Evolutionary conservation across 352 stramenopile genomes (phyloP).

Genomic region (Globisporangium sylvaticum): DNA sequence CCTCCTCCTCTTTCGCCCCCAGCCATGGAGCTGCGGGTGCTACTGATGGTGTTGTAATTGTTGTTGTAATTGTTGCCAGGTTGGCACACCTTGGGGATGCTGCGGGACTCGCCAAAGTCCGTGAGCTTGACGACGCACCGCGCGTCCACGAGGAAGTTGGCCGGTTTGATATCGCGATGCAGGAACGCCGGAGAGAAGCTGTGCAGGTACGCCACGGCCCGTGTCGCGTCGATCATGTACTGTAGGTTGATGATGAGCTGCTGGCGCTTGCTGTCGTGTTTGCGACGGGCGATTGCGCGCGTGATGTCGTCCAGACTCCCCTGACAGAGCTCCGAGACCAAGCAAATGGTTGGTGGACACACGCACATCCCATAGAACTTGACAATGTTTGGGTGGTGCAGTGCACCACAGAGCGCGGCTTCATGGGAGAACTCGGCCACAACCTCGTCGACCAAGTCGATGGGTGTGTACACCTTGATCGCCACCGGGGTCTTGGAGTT

Average conservation of each 20-base stretch:
- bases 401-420: conserved; percentile 59
- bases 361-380: conserved; percentile 85
- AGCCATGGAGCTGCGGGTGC: neutral
- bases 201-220: conserved; percentile 67
- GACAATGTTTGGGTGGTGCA: conserved; percentile 79
- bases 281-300: conserved; percentile 21
- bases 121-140: conserved; percentile 57
- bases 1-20: neutral
- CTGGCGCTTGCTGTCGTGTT: conserved; percentile 22
- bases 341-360: conserved; percentile 63
- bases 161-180: conserved; percentile 67
- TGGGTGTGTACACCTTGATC: conserved; percentile 77
- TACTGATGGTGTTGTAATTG: conserved; percentile 12
- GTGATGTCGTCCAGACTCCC: conserved; percentile 42
- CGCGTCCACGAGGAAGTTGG: conserved; percentile 59
- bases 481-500: conserved; percentile 51
- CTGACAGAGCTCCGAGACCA: conserved; percentile 60
- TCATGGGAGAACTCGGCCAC: conserved; percentile 83
- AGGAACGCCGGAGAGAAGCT: conserved; percentile 68
- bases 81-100: conserved; percentile 19
- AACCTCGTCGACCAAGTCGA: conserved; percentile 46
- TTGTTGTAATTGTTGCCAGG: conserved; percentile 33
- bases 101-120: conserved; percentile 55
- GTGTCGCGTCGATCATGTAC: conserved; percentile 64
- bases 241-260: conserved; percentile 46